Percentiles rank a stretch among this genome's conserved stretches.
Conservation (phyloP, 2,329 filamentous ascomycete genomes). For the Nannizziopsis barbatae region DNA sequence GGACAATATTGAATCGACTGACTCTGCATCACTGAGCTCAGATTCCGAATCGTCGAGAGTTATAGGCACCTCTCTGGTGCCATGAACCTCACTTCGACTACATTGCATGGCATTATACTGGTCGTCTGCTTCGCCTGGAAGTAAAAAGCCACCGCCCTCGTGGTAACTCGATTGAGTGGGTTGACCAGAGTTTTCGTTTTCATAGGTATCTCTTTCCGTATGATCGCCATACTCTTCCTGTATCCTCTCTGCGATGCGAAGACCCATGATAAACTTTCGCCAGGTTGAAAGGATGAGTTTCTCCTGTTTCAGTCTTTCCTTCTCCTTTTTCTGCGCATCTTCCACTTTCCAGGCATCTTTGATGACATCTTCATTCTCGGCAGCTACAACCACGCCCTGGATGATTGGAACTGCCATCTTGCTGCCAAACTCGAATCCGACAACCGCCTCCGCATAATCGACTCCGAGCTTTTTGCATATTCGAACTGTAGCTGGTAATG, state of each 20-base stretch:
- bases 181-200: conserved; percentile 14
- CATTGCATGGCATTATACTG: neutral
- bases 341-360: conserved; percentile 70
- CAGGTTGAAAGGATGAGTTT: conserved; percentile 64
- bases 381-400: conserved; percentile 76
- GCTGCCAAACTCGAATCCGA: conserved; percentile 91
- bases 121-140: conserved; percentile 23
- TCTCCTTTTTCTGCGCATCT: conserved; percentile 60
- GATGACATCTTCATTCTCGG: conserved; percentile 62
- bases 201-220: conserved; percentile 24
- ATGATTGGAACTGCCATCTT: conserved; percentile 89
- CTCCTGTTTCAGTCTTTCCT: conserved; percentile 72
- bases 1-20: conserved; percentile 3
- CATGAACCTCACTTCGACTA: neutral
- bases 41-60: conserved; percentile 5
- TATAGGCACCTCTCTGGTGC: neutral
- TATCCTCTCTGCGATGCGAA: conserved; percentile 71
- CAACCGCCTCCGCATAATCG: conserved; percentile 87
- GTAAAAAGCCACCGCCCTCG: conserved; percentile 22
- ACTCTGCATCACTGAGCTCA: conserved; percentile 12
- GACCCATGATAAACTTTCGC: conserved; percentile 75
- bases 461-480: conserved; percentile 76
- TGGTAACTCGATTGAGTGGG: conserved; percentile 12
- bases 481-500: conserved; percentile 61
- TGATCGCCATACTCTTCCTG: conserved; percentile 60